Evolutionary conservation across 768 basidiomycete genomes (phyloP).

Genomic region (Pleurotus sapidus): DNA sequence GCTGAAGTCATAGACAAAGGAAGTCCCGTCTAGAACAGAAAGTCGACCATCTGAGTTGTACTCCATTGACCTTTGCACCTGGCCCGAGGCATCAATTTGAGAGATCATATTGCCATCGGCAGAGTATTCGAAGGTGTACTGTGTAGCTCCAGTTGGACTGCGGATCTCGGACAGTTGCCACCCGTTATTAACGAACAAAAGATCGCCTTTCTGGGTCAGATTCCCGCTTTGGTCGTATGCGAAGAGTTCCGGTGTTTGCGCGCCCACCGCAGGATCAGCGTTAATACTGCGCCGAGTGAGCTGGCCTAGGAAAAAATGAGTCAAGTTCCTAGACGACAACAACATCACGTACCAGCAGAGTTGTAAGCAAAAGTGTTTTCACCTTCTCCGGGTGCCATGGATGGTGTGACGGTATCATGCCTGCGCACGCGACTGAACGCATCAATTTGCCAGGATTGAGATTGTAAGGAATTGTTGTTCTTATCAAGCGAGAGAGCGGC

Average conservation of each 20-base stretch:
- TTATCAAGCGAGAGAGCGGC: background rate
- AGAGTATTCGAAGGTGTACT: conserved; percentile 2
- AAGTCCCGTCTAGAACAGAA: background rate
- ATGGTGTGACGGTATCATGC: background rate
- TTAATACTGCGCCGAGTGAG: background rate
- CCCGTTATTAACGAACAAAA: conserved; percentile 8
- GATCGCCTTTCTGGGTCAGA: conserved; percentile 4
- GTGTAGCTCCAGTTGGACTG: background rate
- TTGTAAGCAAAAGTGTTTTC: conserved; percentile 4
- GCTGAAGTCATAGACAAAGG: conserved; percentile 9
- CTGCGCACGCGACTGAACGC: background rate
- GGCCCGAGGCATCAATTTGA: background rate
- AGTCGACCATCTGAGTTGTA: background rate
- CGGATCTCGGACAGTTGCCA: conserved; percentile 11
- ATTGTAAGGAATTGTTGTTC: background rate
- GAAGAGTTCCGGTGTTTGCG: background rate
- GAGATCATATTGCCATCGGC: conserved; percentile 1
- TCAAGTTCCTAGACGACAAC: background rate
- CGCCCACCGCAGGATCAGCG: background rate
- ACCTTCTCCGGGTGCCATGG: background rate
- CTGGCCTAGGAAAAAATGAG: background rate
- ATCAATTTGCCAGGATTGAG: conserved; percentile 1
- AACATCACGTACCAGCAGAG: background rate
- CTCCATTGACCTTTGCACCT: background rate
- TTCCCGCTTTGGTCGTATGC: conserved; percentile 10